Conservation (phyloP, 2,329 filamentous ascomycete genomes). For the Gnomoniopsis sp. region DNA sequence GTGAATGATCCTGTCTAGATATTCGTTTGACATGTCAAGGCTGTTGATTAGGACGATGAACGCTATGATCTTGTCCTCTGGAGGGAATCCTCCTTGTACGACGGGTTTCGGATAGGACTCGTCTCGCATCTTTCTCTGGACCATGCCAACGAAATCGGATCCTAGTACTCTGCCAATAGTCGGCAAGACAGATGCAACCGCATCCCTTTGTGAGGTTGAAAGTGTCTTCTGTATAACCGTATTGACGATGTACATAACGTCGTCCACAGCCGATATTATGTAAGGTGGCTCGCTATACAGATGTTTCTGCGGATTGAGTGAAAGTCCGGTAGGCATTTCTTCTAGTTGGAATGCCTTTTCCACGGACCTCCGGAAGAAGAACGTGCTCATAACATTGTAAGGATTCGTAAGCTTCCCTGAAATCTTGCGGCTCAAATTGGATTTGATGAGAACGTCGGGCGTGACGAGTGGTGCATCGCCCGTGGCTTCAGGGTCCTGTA, state of each 20-base stretch:
- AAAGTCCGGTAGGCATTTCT: slow-evolving; percentile 77
- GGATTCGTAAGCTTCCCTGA: slow-evolving; percentile 69
- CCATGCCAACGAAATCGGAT: slow-evolving; percentile 92
- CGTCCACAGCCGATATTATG: slow-evolving; percentile 93
- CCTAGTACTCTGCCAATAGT: slow-evolving; percentile 77
- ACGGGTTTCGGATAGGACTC: slow-evolving; percentile 83
- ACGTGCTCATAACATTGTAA: slow-evolving; percentile 90
- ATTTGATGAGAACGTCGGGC: slow-evolving; percentile 73
- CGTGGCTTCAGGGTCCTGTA: slow-evolving; percentile 48
- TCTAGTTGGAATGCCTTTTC: slow-evolving; percentile 98
- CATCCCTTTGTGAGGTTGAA: slow-evolving; percentile 76
- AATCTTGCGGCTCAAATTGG: slow-evolving; percentile 77
- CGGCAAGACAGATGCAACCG: slow-evolving; percentile 75
- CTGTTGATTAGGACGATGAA: slow-evolving; percentile 96
- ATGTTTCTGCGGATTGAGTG: slow-evolving; percentile 68
- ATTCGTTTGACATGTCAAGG: slow-evolving; percentile 87
- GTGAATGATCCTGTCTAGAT: slow-evolving; percentile 80
- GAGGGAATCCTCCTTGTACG: slow-evolving; percentile 76
- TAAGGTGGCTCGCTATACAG: slow-evolving; percentile 79
- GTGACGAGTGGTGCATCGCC: slow-evolving; percentile 58
- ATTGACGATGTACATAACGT: slow-evolving; percentile 99
- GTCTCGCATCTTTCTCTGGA: slow-evolving; percentile 95
- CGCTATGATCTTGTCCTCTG: slow-evolving; percentile 81
- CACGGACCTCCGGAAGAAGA: slow-evolving; percentile 94
- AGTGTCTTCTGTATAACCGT: slow-evolving; percentile 83